Percentiles rank a stretch among this genome's conserved stretches.
These are phyloP conservation scores for Helotiales sp. DNA, from an alignment of 2,329 filamentous ascomycete species.

Conservation along the genomic window DNA sequence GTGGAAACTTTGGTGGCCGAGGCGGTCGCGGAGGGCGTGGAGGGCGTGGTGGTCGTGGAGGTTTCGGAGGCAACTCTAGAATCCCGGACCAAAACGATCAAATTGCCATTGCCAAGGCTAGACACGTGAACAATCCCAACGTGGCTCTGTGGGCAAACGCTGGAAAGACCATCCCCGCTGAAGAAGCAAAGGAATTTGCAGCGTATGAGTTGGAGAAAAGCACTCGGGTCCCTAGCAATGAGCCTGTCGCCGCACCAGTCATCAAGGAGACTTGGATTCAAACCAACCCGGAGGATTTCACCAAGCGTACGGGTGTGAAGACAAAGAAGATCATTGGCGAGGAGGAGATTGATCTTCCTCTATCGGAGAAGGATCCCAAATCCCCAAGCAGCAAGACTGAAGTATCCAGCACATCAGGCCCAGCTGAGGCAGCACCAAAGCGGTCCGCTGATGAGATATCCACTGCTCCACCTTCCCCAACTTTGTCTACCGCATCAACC, in stretches of 20 bases:
- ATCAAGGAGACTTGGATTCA: conserved; percentile 42
- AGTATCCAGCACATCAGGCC: background rate
- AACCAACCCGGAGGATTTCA: conserved; percentile 41
- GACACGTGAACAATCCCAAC: background rate
- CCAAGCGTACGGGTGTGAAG: conserved; percentile 33
- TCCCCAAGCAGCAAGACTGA: background rate
- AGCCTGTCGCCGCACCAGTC: conserved; percentile 26
- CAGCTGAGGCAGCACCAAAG: conserved; percentile 10
- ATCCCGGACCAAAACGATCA: background rate
- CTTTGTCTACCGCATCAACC: background rate
- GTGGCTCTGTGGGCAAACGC: conserved; percentile 29
- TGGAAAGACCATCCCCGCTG: conserved; percentile 37
- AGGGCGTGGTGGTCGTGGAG: conserved; percentile 8
- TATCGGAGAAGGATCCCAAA: background rate
- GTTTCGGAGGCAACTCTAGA: background rate
- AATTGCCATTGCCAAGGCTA: background rate
- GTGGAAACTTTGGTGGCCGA: background rate
- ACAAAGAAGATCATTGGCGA: conserved; percentile 20
- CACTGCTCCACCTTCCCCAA: conserved; percentile 6
- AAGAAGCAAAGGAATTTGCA: conserved; percentile 32
- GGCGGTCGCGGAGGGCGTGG: conserved; percentile 11
- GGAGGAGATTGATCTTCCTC: background rate
- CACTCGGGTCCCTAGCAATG: conserved; percentile 9
- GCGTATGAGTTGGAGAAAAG: conserved; percentile 5
- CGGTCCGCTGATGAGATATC: conserved; percentile 26